Base-by-base conservation (phyloP, 176 grass and related monocot genomes). In the Rhipidocladum racemiflorum region DNA sequence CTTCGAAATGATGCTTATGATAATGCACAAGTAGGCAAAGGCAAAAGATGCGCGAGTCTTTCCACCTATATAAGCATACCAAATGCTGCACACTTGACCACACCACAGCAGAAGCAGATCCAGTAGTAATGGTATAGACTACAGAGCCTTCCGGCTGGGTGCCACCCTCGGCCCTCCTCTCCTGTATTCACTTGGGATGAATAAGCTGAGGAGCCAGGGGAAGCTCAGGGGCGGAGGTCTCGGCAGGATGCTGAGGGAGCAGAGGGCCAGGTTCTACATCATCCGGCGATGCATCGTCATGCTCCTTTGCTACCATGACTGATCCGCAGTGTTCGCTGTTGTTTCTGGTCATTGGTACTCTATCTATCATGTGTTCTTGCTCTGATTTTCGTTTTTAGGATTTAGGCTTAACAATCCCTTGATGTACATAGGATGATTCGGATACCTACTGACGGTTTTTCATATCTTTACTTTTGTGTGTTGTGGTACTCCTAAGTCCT, bases 291-390 rank as follows among this genome's bases (percentile, higher is more conserved):
- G 90, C 67, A 78, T 91, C 28, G 86, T 91, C 73, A 88, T 86
- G 79, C 90, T 91, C 9, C 90, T 91, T 67, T 91, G 86, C 78
- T 88, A 81, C 60, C 89, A 91, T 85, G 89, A 91, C 59, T 91
- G 68, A 27, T 43, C 20, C 25, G 27, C 30, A 21, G 17, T 1
- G 38, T 64, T 42, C 63, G 13, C 13, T 54, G 10, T 38, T 55
- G 25, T 38, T 53, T 30, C 64, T 85, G 32, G 48, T 74, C 70
- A 8, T 59, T 48, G 59, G n/a, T n/a, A 21, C 39, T 28, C 13
- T 80, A 51, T n/a, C n/a, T n/a, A n/a, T n/a, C n/a, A n/a, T 81
- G 81, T 75, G 68, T 46, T 61, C 1, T 17, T 72, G 72, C 10
- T 88, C 59, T 74, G 35, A 20, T 65, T 9, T 62, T n/a, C 20